A percentile compares a stretch with the other conserved stretches of the same genome.
These are phyloP conservation scores for Rhodotorula graminis DNA, from an alignment of 768 basidiomycete genomes.

Conservation along the genomic window DNA sequence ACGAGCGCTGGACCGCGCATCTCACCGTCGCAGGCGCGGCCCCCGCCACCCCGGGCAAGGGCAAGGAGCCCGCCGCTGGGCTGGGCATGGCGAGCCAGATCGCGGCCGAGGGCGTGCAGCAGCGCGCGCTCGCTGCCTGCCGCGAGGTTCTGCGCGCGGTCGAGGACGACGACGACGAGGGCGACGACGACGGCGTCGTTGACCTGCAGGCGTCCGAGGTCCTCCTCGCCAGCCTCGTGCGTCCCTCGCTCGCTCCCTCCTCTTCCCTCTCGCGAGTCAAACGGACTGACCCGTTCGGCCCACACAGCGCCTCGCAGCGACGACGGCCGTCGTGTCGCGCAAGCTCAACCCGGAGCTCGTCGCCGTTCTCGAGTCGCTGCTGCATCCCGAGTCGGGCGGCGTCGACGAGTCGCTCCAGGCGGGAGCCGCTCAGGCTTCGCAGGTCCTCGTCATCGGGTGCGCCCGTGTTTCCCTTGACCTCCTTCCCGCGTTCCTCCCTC, in stretches of 20 bases:
- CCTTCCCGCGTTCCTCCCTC: too few relatives aligned
- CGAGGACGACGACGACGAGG: constrained; percentile 14
- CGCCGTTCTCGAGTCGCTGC: constrained; percentile 17
- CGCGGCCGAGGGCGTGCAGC: not conserved
- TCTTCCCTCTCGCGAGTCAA: too few relatives aligned
- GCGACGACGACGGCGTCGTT: not conserved
- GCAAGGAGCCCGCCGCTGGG: not conserved
- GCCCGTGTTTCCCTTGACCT: not conserved
- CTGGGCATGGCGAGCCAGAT: not conserved
- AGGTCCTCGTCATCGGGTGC: not conserved
- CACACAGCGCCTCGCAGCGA: constrained; percentile 6
- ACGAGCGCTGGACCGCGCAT: constrained; percentile 1
- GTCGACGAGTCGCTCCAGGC: constrained; percentile 14
- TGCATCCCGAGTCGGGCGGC: constrained; percentile 2
- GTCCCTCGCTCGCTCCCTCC: not conserved
- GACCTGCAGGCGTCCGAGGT: constrained; percentile 6
- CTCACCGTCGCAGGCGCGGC: not conserved
- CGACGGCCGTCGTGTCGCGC: constrained; percentile 5
- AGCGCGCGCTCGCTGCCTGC: constrained; percentile 7
- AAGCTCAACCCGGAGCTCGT: not conserved
- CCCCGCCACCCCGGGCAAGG: too few relatives aligned
- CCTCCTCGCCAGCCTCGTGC: constrained; percentile 4
- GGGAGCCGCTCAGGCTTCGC: not conserved
- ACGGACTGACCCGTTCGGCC: constrained; percentile 1
- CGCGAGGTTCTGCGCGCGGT: constrained; percentile 1